These are phyloP conservation scores for Massariosphaeria phaeospora DNA, from an alignment of 495 filamentous ascomycete genomes.

Conservation along the genomic window DNA sequence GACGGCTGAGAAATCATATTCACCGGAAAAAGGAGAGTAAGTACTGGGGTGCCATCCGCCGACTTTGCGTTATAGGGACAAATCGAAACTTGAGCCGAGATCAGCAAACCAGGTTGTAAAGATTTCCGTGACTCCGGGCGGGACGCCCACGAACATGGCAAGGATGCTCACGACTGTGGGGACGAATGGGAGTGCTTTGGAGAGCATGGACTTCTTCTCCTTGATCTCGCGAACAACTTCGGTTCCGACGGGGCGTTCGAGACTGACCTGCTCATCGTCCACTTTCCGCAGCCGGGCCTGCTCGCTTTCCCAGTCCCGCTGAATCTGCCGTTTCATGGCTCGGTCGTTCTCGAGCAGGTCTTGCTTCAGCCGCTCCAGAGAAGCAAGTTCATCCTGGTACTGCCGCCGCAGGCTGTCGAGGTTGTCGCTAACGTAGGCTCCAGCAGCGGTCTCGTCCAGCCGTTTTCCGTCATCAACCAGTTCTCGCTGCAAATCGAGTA, in stretches of 20 bases:
- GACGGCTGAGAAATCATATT: too few relatives aligned
- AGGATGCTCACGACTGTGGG: conserved; percentile 26
- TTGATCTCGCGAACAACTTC: conserved; percentile 31
- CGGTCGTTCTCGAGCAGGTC: conserved; percentile 22
- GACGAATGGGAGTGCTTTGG: conserved; percentile 22
- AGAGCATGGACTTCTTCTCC: conserved; percentile 15
- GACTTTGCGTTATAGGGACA: conserved; percentile 9
- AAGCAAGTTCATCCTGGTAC: conserved; percentile 23
- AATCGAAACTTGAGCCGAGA: conserved; percentile 17
- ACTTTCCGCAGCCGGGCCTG: conserved; percentile 15
- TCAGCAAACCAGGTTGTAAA: conserved; percentile 28
- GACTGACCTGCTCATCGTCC: conserved; percentile 12
- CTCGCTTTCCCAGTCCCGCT: conserved; percentile 27
- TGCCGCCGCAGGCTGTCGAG: conserved; percentile 14
- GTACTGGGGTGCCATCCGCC: background rate
- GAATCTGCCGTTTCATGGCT: conserved; percentile 28
- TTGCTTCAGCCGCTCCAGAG: conserved; percentile 25
- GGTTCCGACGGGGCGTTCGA: conserved; percentile 1
- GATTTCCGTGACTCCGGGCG: conserved; percentile 20
- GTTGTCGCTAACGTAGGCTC: conserved; percentile 28
- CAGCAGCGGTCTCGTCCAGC: conserved; percentile 34
- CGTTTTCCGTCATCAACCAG: conserved; percentile 33
- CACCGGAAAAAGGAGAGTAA: too few relatives aligned
- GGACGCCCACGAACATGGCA: conserved; percentile 31
- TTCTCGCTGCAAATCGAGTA: conserved; percentile 36